A percentile compares a stretch with the other conserved stretches of the same genome.
These are phyloP conservation scores for Colletotrichum agaves DNA, from an alignment of 2,329 filamentous ascomycete genomes.

Conservation along the genomic window DNA sequence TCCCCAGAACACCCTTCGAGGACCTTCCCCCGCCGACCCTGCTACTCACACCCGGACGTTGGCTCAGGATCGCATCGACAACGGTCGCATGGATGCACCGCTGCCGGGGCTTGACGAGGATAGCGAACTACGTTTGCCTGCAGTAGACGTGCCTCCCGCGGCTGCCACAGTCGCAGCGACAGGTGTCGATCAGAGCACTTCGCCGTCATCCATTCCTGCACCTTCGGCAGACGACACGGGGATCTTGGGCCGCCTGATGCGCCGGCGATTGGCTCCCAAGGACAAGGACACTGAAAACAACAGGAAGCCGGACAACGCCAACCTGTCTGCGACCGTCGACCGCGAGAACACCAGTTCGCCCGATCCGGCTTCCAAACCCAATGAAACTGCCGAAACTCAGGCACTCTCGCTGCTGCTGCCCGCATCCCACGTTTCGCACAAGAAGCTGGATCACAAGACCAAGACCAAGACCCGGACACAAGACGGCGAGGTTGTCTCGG, in stretches of 20 bases:
- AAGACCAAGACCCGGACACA: conserved; percentile 6
- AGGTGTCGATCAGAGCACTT: neutral
- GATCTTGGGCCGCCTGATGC: conserved; percentile 27
- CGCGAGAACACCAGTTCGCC: neutral
- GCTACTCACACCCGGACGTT: conserved; percentile 1
- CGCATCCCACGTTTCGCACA: conserved; percentile 14
- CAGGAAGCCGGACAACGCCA: conserved; percentile 23
- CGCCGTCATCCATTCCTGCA: conserved; percentile 23
- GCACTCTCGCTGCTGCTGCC: conserved; percentile 5
- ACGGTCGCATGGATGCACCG: conserved; percentile 25
- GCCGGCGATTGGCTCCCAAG: conserved; percentile 28
- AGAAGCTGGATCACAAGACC: neutral
- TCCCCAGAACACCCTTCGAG: conserved; percentile 34
- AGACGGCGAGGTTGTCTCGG: conserved; percentile 7
- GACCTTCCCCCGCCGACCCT: conserved; percentile 15
- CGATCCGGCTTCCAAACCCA: neutral
- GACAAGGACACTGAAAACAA: conserved; percentile 12
- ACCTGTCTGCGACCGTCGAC: neutral
- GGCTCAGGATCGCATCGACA: conserved; percentile 27
- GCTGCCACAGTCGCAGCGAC: conserved; percentile 8
- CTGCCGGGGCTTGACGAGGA: conserved; percentile 31
- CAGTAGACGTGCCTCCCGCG: neutral
- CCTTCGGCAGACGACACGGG: conserved; percentile 18
- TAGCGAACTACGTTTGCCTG: conserved; percentile 18
- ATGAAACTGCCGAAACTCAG: conserved; percentile 12